Base-by-base conservation (phyloP, 148 eudicot species). In the Vaccinium myrtillus region DNA sequence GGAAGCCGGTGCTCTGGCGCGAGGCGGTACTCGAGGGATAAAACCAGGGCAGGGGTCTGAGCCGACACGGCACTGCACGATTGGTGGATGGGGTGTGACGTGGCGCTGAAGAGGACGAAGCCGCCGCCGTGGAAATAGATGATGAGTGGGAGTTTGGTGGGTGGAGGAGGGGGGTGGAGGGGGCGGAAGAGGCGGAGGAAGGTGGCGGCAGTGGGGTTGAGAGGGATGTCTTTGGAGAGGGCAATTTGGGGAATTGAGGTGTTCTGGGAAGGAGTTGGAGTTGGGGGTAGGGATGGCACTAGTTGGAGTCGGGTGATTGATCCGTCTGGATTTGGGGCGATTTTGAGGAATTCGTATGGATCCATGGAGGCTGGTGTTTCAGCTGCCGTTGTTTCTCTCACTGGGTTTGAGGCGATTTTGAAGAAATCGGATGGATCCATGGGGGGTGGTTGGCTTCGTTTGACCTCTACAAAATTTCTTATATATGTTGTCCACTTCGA, bases 91-190 rank as follows among this genome's bases (percentile, higher is more conserved):
- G 89, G 75, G 0, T 51, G 32, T 0, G 98, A 84, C 0, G 90
- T 91, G 19, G 93, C 95, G 27, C 94, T 91, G 83, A 84, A 90
- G 58, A 93, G 87, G 3, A 95, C 90, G 61, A 95, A 95, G 0
- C 98, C 98, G 11, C 98, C 98, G 2, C 98, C 98, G 30, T 95
- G 98, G 83, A 87, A 94, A 88, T 95, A 90, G n/a, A 95, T 77
- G 1, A 95, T 51, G 56, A 94, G 61, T 0, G 98, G 98, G 15
- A 95, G 88, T 46, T 94, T 92, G 10, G 82, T 14, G 76, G 30
- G 8, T 0, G 14, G 6, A 36, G 84, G 74, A 4, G 86, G 82
- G 3, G 81, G 88, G 74, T 75, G 59, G 6, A 8, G 80, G 19
- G 98, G 98, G 56, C 88, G 92, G 81, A 83, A 94, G 88, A 95